Evolutionary conservation across 2,329 filamentous ascomycete genomes (phyloP), one percentile per base, ranked within the genome.

Genomic region (Colletotrichum sp.): DNA sequence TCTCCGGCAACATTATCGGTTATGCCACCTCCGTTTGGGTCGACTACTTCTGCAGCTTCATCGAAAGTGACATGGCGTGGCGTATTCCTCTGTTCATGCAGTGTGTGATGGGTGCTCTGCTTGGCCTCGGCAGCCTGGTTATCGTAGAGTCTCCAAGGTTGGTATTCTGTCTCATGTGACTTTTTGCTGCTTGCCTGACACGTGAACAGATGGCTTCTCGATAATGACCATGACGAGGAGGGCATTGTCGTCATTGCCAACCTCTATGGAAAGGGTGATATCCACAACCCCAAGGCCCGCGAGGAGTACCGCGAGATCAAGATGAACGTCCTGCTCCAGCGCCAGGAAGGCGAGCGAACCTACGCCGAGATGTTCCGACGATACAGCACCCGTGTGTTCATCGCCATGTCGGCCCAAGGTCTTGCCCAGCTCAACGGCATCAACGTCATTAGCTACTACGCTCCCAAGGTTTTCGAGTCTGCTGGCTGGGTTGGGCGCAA

Each of bases 381-480:
- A 76, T 98, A 98, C 87, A 91, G 90, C 81, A 97, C 94, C 79
- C 95, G 97, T 67, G 96, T 98, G 77, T 95, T 98, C 81, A 98
- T 98, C 82, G 97, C 97, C 84, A 98, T 98, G 97, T 98, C 96
- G 38, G 97, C 97, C 6, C 97, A 98, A 84, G 95, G 93, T 8
- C 91, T 99, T 77, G 97, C 97, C 33, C 97, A 99, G 84, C 91
- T 99, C 68, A 98, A 98, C 86, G 97, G 97, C 77, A 99, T 99
- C 87, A 99, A 99, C 84, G 97, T 99, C 82, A 99, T 99, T 76
- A 98, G 96, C 2, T 99, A 98, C 88, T 99, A 99, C 81, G 97
- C 97, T 1, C 97, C 97, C 0, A 92, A 97, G 70, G 96, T 98
- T 18, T 98, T 99, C 80, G 96, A 98, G 84, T 96, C 96, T 73